Base-by-base conservation (phyloP, 306 rosid genomes). In the Bauhinia variegata region DNA sequence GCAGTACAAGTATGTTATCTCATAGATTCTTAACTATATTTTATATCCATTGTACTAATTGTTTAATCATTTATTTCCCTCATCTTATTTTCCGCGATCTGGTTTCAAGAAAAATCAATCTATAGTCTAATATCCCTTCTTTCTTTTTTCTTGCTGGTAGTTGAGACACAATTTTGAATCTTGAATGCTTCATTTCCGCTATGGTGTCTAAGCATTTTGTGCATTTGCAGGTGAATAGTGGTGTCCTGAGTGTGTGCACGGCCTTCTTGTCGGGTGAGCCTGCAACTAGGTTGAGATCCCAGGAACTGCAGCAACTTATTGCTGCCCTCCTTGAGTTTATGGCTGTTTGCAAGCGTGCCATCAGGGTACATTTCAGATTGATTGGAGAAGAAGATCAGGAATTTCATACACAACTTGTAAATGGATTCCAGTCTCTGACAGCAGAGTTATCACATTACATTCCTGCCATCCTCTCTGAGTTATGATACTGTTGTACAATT, bases 341-440 rank as follows among this genome's bases (percentile, higher is more conserved):
- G 98, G 98, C 98, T 1, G 98, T 93, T 11, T 93, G 98, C 80
- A 93, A 93, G 74, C 98, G 98, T 7, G 98, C 98, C 12, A 93
- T 93, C 67, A 87, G 98, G 1, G 97, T 93, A 11, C 98, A 93
- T 75, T 81, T 88, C 77, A 84, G 98, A 73, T 66, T 93, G 74
- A 93, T 93, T 11, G 98, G 98, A 12, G 98, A 93, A 76, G 98
- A 93, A 70, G 98, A 93, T 78, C 97, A 93, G 72, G 98, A 93
- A 60, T 93, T 93, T 85, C 98, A 93, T 74, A 93, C 98, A 1
- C 98, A 93, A 76, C 96, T 93, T 46, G 98, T 89, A 63, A 93
- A 93, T 47, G 98, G 98, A 31, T 93, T 93, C 70, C 98, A 93
- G 71, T 93, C 98, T 11, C 85, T 93, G 9, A 93, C 98, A 9